Base-by-base conservation (phyloP, 2,329 filamentous ascomycete genomes). In the Hypoxylon sp. region DNA sequence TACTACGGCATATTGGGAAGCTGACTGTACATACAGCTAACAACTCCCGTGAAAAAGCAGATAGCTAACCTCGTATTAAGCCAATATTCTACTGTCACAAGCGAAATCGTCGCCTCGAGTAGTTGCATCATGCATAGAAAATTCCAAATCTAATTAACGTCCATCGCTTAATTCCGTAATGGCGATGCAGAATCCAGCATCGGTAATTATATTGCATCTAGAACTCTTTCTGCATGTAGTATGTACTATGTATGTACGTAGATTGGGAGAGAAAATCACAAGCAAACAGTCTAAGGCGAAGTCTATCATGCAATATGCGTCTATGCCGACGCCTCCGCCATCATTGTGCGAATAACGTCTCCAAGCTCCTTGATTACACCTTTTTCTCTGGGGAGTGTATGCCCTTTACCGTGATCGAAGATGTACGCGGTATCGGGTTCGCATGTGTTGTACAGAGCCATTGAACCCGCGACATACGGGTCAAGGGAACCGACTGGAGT, bases 361-460 rank as follows among this genome's bases (percentile, higher is more conserved):
- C 80, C 81, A 13, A 87, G 75, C 69, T 86, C 84, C 68, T 80
- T 80, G 59, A 86, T 80, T 0, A 83, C 84, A 13, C 79, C 80
- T 59, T 80, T 81, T 61, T 87, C 85, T 67, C 87, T 80, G 0
- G 89, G 88, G 3, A 91, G 79, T 0, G 87, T 89, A 73, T 91
- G 89, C 0, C 88, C 89, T 72, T 89, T 89, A 3, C 87, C 88
- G 68, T 90, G 88, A 70, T 91, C 88, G 67, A 90, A 90, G n/a
- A 91, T 81, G 35, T 83, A 81, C 0, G 88, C 88, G 1, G 80
- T 84, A 63, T 90, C 88, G 0, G 83, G 83, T 51, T 90, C 86
- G 69, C 88, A 91, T 24, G 89, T 82, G 70, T 88, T 88, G 78
- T 86, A 90, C 2, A 91, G 81, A 0, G 88, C 87, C 79, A 89